These are phyloP conservation scores for Xylaria sp. DNA, from an alignment of 2,329 filamentous ascomycete genomes.

Conservation along the genomic window DNA sequence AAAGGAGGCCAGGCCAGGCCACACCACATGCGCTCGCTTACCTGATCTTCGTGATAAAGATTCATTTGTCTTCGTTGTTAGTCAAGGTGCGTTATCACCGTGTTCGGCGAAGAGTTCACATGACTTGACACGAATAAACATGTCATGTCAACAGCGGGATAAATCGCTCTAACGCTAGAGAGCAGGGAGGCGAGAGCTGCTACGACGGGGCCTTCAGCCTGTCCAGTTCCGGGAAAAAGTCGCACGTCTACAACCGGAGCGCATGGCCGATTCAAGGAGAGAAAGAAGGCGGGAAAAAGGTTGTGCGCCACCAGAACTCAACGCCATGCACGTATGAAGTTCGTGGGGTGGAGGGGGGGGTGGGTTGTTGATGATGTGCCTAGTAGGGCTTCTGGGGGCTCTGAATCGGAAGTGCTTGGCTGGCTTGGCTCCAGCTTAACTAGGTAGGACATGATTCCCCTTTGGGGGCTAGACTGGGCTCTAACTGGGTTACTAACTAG, in stretches of 20 bases:
- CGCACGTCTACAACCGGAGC: neutral
- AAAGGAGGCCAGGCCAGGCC: neutral
- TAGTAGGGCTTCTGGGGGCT: neutral
- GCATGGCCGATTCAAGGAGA: constrained; percentile 22
- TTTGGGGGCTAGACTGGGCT: neutral
- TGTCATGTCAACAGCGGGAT: constrained; percentile 13
- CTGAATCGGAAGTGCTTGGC: neutral
- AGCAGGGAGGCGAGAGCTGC: neutral
- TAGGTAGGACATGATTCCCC: neutral
- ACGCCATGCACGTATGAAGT: neutral
- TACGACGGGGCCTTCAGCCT: constrained; percentile 13
- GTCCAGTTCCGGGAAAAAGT: constrained; percentile 5
- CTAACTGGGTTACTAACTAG: neutral
- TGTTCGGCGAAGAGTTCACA: constrained; percentile 24
- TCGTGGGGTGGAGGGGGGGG: too few relatives aligned
- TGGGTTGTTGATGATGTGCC: neutral
- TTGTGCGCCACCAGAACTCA: constrained; percentile 1
- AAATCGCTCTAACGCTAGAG: constrained; percentile 5
- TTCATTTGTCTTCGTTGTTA: neutral
- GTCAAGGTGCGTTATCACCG: constrained; percentile 12
- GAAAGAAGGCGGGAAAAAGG: constrained; percentile 8
- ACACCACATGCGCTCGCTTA: constrained; percentile 1
- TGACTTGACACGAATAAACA: constrained; percentile 28
- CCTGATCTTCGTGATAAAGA: neutral
- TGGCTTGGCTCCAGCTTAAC: too few relatives aligned